Evolutionary conservation across 768 basidiomycete genomes (phyloP).

Genomic region (Tricholoma hemisulphureum): DNA sequence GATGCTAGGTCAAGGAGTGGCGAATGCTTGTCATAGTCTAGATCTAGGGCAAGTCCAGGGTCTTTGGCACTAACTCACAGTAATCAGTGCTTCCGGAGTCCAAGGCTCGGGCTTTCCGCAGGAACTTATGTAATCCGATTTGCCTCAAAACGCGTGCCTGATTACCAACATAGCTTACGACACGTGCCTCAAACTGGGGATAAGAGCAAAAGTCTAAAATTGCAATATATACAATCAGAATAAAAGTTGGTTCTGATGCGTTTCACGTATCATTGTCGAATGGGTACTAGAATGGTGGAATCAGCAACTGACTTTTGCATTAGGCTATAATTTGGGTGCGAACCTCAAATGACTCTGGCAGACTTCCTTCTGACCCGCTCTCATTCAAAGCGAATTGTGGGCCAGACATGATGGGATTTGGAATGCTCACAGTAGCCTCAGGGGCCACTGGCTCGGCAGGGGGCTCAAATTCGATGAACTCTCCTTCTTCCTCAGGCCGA

Average conservation of each 20-base stretch:
- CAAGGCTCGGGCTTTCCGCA: too few relatives aligned
- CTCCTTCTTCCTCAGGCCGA: slow-evolving; percentile 64
- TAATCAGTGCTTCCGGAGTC: too few relatives aligned
- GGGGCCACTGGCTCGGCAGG: slow-evolving; percentile 28
- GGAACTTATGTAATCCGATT: too few relatives aligned
- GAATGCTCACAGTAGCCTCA: slow-evolving; percentile 22
- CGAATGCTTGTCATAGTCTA: background rate
- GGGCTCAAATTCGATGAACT: slow-evolving; percentile 65
- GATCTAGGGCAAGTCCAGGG: background rate
- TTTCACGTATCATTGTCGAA: slow-evolving; percentile 65
- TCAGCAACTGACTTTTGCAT: slow-evolving; percentile 2
- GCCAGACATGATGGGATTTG: slow-evolving; percentile 38
- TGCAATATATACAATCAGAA: too few relatives aligned
- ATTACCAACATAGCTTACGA: too few relatives aligned
- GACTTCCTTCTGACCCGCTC: slow-evolving; percentile 65
- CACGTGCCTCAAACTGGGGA: too few relatives aligned
- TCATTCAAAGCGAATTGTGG: slow-evolving; percentile 71
- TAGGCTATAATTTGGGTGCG: slow-evolving; percentile 23
- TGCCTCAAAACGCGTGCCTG: too few relatives aligned
- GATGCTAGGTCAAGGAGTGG: background rate
- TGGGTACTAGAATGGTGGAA: slow-evolving; percentile 55
- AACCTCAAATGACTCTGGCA: slow-evolving; percentile 85
- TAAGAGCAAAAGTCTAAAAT: too few relatives aligned
- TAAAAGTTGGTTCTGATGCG: too few relatives aligned
- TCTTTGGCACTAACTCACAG: background rate